These are phyloP conservation scores for Emmonsiellopsis sp. DNA, from an alignment of 2,329 filamentous ascomycete genomes.

Conservation along the genomic window DNA sequence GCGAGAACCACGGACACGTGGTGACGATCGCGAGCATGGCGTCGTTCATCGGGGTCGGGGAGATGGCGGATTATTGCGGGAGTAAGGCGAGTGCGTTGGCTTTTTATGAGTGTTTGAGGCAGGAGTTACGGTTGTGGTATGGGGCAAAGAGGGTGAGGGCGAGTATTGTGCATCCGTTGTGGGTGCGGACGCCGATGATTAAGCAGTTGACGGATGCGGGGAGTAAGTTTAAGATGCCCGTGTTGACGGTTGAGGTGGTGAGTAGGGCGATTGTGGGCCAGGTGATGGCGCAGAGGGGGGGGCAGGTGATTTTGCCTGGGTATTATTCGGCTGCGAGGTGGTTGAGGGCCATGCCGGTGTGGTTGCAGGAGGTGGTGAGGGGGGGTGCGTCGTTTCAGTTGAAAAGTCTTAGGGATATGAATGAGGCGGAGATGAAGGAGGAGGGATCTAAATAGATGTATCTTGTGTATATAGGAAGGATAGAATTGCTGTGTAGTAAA, in stretches of 20 bases:
- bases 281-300: conserved; percentile 41
- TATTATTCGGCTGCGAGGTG: conserved; percentile 19
- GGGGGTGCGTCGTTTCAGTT: conserved; percentile 17
- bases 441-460: not conserved
- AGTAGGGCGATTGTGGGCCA: conserved; percentile 43
- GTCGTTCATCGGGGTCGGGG: conserved; percentile 38
- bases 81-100: conserved; percentile 45
- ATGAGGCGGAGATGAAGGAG: conserved; percentile 2
- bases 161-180: conserved; percentile 31
- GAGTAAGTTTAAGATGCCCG: conserved; percentile 23
- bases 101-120: conserved; percentile 43
- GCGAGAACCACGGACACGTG: conserved; percentile 46
- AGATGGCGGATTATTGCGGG: conserved; percentile 45
- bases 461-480: not conserved
- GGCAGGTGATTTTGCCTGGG: conserved; percentile 40
- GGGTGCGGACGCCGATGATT: conserved; percentile 43
- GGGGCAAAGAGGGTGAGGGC: conserved; percentile 30
- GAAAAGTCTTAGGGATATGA: conserved; percentile 9
- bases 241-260: conserved; percentile 32
- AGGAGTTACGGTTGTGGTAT: conserved; percentile 30
- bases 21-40: conserved; percentile 48
- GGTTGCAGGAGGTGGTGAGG: conserved; percentile 38
- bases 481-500: not conserved
- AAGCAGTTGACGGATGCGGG: conserved; percentile 26
- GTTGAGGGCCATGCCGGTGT: conserved; percentile 31